These are phyloP conservation scores for Chaetomium fimeti DNA, from an alignment of 495 filamentous ascomycete species.

Conservation along the genomic window DNA sequence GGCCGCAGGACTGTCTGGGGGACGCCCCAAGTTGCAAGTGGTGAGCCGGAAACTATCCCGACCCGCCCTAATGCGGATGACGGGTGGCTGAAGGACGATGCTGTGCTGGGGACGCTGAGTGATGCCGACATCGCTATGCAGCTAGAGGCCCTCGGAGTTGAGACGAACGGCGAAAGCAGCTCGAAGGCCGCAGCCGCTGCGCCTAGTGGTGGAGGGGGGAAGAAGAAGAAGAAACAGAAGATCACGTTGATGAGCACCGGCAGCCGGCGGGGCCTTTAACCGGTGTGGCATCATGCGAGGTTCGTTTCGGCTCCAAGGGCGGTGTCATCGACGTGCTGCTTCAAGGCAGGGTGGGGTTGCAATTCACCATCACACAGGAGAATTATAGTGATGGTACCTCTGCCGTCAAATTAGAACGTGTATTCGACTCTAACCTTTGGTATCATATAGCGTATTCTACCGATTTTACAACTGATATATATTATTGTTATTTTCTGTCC, in stretches of 20 bases:
- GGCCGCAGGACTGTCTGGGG: conserved; percentile 84
- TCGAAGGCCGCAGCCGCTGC: conserved; percentile 24
- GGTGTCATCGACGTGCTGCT: too few relatives aligned
- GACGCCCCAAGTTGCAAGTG: conserved; percentile 60
- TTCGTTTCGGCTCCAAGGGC: background rate
- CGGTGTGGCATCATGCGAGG: background rate
- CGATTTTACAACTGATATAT: too few relatives aligned
- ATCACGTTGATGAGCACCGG: conserved; percentile 91
- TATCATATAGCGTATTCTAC: too few relatives aligned
- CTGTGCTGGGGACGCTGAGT: conserved; percentile 37
- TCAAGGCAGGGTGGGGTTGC: too few relatives aligned
- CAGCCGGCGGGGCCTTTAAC: conserved; percentile 38
- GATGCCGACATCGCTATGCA: conserved; percentile 45
- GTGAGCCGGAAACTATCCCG: conserved; percentile 49
- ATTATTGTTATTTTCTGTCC: too few relatives aligned
- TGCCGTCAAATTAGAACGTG: too few relatives aligned
- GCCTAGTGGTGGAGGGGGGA: conserved; percentile 36
- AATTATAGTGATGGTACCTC: too few relatives aligned
- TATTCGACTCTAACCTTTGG: too few relatives aligned
- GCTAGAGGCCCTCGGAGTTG: conserved; percentile 46
- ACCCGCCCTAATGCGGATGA: conserved; percentile 54
- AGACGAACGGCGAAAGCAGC: conserved; percentile 29
- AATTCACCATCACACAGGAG: too few relatives aligned
- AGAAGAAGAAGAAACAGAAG: conserved; percentile 91
- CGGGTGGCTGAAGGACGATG: conserved; percentile 72